Base-by-base conservation (phyloP, 139 green algal genomes). In the Mesostigma viride region DNA sequence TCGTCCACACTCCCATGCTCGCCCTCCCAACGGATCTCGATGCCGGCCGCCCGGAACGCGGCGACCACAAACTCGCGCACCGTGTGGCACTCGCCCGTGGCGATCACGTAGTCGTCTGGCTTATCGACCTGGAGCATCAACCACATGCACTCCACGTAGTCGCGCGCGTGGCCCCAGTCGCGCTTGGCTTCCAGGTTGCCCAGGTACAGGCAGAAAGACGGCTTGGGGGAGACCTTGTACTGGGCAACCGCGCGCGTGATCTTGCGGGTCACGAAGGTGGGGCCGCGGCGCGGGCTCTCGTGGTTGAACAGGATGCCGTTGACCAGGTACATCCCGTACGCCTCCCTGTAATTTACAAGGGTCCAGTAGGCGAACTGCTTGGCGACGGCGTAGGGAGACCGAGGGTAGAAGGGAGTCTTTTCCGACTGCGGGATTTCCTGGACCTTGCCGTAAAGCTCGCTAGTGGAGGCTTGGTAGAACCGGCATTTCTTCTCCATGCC, bases 241-340 rank as follows among this genome's bases (percentile, higher is more conserved):
- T 71, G 68, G 2, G 83, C 84, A 8, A 76, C 48, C 22, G 70
- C 70, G 17, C 70, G 62, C 2, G 70, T 76, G 14, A 76, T 84
- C 74, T 92, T 92, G 53, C 86, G 76, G 3, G 86, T 92, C 4
- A 92, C 86, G 67, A 92, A 92, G 20, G 75, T 88, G 70, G 88
- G 81, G 44, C 86, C 86, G 67, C 86, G 81, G 3, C 80, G 73
- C 8, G 86, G 84, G 0, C 71, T 84, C 73, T 92, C 86, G 70
- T 92, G 86, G 74, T 92, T 92, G 80, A 92, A 92, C 24, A 92
- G 79, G 45, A 92, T 86, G 58, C 86, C 86, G 70, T 89, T 89
- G 75, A 81, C 86, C 48, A 77, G 80, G 62, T 81, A 88, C 69
- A 90, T 88, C 61, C 79, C 62, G 69, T 90, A 89, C 0, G 86